A percentile compares a stretch with the other conserved stretches of the same genome.
These are phyloP conservation scores for Hymenoscyphus fructigenus DNA, from an alignment of 2,329 filamentous ascomycete species.

Conservation along the genomic window DNA sequence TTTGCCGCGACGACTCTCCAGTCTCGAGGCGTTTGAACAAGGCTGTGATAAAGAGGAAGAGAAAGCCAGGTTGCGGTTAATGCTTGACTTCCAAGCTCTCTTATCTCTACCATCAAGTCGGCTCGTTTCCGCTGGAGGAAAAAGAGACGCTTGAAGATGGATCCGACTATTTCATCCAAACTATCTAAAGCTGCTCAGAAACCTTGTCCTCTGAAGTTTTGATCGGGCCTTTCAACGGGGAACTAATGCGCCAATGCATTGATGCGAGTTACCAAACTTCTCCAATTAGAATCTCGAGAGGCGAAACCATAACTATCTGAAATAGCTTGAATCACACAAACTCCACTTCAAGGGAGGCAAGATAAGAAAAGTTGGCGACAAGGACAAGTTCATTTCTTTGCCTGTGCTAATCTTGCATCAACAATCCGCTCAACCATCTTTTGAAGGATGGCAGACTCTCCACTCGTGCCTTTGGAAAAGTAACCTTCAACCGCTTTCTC, in stretches of 20 bases:
- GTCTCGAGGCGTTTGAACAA: slow-evolving; percentile 4
- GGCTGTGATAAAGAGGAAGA: not conserved
- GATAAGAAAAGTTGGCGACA: not conserved
- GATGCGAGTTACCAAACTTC: not conserved
- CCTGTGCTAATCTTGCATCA: slow-evolving; percentile 57
- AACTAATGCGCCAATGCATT: not conserved
- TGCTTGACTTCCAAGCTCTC: not conserved
- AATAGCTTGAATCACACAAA: not conserved
- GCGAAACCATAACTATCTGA: not conserved
- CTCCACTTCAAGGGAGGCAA: not conserved
- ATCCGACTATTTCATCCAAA: not conserved
- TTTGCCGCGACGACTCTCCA: not conserved
- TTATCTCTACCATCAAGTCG: not conserved
- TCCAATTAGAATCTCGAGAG: not conserved
- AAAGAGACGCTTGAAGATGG: not conserved
- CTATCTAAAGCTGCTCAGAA: not conserved
- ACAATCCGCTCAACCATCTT: slow-evolving; percentile 75
- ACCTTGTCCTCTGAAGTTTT: not conserved
- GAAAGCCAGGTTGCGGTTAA: not conserved
- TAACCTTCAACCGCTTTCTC: slow-evolving; percentile 87
- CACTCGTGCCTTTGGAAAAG: slow-evolving; percentile 57
- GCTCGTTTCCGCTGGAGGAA: not conserved
- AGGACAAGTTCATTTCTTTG: slow-evolving; percentile 15
- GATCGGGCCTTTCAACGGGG: not conserved
- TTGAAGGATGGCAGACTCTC: slow-evolving; percentile 59